These are phyloP conservation scores for Leccinum olivaceoglutinosum DNA, from an alignment of 1,284 basidiomycete genomes.

Conservation along the genomic window DNA sequence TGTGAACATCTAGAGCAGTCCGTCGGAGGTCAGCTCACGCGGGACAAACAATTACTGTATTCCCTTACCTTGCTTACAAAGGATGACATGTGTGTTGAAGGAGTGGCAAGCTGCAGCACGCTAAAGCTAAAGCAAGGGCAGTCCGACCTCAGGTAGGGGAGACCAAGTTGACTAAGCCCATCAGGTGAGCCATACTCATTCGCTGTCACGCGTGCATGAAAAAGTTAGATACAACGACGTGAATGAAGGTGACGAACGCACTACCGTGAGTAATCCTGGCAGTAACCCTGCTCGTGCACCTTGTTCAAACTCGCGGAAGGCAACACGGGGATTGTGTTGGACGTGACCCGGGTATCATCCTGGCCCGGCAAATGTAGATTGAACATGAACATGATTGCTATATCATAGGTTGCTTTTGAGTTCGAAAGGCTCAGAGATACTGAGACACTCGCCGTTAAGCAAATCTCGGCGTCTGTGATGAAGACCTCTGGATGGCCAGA, in stretches of 20 bases:
- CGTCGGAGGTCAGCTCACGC: no score
- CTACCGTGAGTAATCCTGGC: conserved; percentile 71
- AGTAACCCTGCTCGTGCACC: conserved; percentile 49
- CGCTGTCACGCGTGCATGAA: conserved; percentile 36
- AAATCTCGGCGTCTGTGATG: no score
- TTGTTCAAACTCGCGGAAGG: conserved; percentile 85
- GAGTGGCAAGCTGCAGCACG: no score
- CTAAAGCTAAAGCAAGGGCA: conserved; percentile 42
- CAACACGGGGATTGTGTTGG: conserved; percentile 65
- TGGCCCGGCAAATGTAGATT: conserved; percentile 65
- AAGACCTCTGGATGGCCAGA: no score
- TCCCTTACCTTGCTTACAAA: no score
- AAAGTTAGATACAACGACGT: neutral
- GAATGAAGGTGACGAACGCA: conserved; percentile 15
- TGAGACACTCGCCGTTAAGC: no score
- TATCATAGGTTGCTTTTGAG: no score
- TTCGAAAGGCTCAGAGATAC: no score
- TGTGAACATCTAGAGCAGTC: no score
- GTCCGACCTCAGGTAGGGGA: conserved; percentile 50
- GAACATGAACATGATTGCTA: conserved; percentile 44
- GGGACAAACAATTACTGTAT: no score
- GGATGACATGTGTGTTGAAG: no score
- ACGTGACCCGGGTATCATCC: conserved; percentile 62
- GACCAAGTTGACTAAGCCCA: conserved; percentile 70
- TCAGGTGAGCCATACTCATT: conserved; percentile 55